Percentiles rank a stretch among this genome's conserved stretches.
Evolutionary conservation across 2,329 filamentous ascomycete genomes (phyloP).

Genomic region (Penicillium palitans): DNA sequence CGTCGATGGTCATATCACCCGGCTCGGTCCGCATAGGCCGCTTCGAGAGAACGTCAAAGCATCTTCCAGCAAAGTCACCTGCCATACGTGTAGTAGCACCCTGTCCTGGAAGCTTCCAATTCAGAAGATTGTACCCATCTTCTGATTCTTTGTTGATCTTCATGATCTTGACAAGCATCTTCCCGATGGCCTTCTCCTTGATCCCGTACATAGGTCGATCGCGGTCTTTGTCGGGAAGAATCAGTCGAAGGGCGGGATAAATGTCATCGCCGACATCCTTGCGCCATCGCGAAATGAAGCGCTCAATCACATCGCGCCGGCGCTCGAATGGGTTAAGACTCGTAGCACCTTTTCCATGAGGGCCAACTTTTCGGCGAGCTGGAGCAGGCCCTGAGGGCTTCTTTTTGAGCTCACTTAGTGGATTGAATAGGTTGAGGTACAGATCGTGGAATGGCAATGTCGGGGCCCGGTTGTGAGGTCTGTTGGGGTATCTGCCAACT

Average conservation of each 20-base stretch:
- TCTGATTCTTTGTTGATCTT: slow-evolving; percentile 89
- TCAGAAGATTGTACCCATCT: slow-evolving; percentile 78
- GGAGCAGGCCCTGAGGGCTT: slow-evolving; percentile 58
- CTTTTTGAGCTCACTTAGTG: slow-evolving; percentile 74
- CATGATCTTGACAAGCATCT: slow-evolving; percentile 85
- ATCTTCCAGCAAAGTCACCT: slow-evolving; percentile 89
- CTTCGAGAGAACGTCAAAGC: slow-evolving; percentile 82
- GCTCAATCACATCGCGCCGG: slow-evolving; percentile 75
- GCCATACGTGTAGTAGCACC: slow-evolving; percentile 64
- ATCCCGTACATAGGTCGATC: slow-evolving; percentile 91
- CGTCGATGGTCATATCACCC: slow-evolving; percentile 79
- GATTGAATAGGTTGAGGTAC: slow-evolving; percentile 77
- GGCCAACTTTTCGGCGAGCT: slow-evolving; percentile 59
- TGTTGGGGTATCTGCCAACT: slow-evolving; percentile 68
- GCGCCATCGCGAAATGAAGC: slow-evolving; percentile 85
- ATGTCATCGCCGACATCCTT: slow-evolving; percentile 87
- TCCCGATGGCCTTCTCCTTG: slow-evolving; percentile 89
- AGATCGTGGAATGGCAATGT: slow-evolving; percentile 83
- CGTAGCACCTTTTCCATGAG: slow-evolving; percentile 49
- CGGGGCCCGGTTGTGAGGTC: slow-evolving; percentile 75
- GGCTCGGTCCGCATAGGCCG: slow-evolving; percentile 71
- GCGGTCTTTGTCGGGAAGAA: slow-evolving; percentile 88
- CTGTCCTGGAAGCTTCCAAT: slow-evolving; percentile 88
- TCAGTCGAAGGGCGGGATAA: slow-evolving; percentile 87
- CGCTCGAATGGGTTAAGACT: slow-evolving; percentile 73